Evolutionary conservation across 1,139 yeast species (phyloP).

Genomic region (Candida sp.): DNA sequence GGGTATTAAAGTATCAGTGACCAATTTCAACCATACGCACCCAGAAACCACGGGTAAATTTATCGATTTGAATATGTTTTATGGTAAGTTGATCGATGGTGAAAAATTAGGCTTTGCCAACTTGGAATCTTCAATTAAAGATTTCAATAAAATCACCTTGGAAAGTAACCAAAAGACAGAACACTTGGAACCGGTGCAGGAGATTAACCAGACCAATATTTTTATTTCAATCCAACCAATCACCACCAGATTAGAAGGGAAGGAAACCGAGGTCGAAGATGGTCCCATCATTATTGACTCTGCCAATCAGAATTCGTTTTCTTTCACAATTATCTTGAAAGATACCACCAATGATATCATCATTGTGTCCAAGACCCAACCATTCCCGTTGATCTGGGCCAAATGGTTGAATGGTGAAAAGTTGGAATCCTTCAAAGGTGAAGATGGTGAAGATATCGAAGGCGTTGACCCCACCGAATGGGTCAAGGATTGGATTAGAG

Average conservation of each 20-base stretch:
- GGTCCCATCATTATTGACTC: conserved; percentile 41
- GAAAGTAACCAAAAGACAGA: conserved; percentile 17
- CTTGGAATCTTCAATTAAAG: conserved; percentile 61
- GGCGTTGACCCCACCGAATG: conserved; percentile 83
- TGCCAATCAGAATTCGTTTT: conserved; percentile 33
- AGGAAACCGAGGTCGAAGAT: conserved; percentile 18
- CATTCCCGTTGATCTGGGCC: conserved; percentile 89
- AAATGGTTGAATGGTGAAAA: conserved; percentile 67
- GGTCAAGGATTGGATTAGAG: conserved; percentile 92
- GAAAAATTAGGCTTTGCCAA: conserved; percentile 86
- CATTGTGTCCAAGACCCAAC: conserved; percentile 76
- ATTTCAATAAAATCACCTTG: conserved; percentile 23
- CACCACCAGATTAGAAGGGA: conserved; percentile 17
- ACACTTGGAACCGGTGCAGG: conserved; percentile 15
- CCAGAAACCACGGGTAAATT: conserved; percentile 12
- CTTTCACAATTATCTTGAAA: conserved; percentile 68
- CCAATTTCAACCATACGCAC: conserved; percentile 42
- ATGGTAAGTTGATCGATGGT: conserved; percentile 63
- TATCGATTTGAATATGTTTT: conserved; percentile 62
- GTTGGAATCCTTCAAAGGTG: conserved; percentile 24
- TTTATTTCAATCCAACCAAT: conserved; percentile 79
- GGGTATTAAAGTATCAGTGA: conserved; percentile 61
- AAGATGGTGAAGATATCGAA: conserved; percentile 12
- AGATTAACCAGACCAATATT: conserved; percentile 55
- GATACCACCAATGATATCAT: conserved; percentile 79